Conservation (phyloP, 2,329 filamentous ascomycete genomes). For the Aspergillus melleus region DNA sequence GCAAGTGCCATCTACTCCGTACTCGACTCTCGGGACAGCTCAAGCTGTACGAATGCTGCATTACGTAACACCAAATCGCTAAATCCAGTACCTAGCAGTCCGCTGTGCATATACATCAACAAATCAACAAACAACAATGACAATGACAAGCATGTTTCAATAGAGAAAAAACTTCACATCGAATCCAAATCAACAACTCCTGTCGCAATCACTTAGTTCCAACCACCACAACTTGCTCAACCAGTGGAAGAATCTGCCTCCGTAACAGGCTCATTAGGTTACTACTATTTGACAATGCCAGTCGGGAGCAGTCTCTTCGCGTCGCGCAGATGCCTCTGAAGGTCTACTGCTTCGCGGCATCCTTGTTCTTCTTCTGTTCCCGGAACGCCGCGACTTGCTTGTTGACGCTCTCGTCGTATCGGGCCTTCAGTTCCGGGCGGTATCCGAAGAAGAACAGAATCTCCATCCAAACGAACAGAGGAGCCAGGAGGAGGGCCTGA, state of each 20-base stretch:
- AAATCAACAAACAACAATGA: neutral
- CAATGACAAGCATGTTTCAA: neutral
- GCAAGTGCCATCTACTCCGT: neutral
- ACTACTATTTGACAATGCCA: neutral
- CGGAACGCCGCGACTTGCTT: constrained; percentile 76
- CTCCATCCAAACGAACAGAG: constrained; percentile 97
- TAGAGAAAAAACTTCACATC: neutral
- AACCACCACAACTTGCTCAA: neutral
- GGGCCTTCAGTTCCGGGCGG: constrained; percentile 77
- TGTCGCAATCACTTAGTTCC: neutral
- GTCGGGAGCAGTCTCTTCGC: neutral
- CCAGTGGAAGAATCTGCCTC: neutral
- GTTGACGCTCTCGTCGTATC: constrained; percentile 74
- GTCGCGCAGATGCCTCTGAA: neutral
- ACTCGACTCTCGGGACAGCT: neutral
- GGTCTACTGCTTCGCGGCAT: constrained; percentile 20
- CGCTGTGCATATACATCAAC: neutral
- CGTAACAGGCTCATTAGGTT: neutral
- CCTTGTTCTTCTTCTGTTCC: constrained; percentile 48
- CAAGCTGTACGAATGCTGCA: neutral
- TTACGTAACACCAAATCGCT: neutral
- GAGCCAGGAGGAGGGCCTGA: constrained; percentile 88
- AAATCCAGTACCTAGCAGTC: neutral
- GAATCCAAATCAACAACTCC: neutral
- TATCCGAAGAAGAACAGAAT: constrained; percentile 88